Base-by-base conservation (phyloP, 2,329 filamentous ascomycete genomes). In the Rachicladosporium sp. region DNA sequence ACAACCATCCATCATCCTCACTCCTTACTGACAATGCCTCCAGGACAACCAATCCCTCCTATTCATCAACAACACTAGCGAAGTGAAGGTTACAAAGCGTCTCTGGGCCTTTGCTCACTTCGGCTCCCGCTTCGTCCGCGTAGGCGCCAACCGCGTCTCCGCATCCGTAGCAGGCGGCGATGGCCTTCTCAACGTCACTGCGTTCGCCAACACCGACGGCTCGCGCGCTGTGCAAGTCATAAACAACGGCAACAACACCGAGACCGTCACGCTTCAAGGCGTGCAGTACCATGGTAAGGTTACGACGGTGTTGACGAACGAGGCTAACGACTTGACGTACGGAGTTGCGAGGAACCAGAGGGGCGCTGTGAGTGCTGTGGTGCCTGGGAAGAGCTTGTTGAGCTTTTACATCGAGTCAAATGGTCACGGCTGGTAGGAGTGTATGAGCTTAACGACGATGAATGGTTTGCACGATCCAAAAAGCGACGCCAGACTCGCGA, bases 91-190 rank as follows among this genome's bases (percentile, higher is more conserved):
- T 12, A 61, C 40, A 30, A 43, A 59, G 42, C 51, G 59, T 5
- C 52, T 66, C 4, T 66, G 62, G 61, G 62, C 63, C 1, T 63
- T 64, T 40, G 63, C 62, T 8, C 58, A 61, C 45, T 66, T 55
- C 42, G 41, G 47, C 15, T 52, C 48, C 23, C 50, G 59, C 15
- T 55, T 62, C 41, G 58, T 65, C 10, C 44, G 61, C n/a, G 60
- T 59, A 2, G 61, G 59, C n/a, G 60, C 63, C 4, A 47, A 54
- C 10, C 52, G 63, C 4, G 46, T 66, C 29, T 58, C 51, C 4
- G 54, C 57, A 1, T 45, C 45, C 4, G 57, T 59, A 3, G 51
- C 51, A 4, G 46, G 41, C n/a, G 41, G 39, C 2, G 13, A 21
- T 13, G 43, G 44, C 5, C 53, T 52, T 42, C 35, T 62, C 32